phyloP scores from a whole-genome alignment of 2,329 filamentous ascomycete genomes.

The Phyllosticta citribraziliensis region DNA sequence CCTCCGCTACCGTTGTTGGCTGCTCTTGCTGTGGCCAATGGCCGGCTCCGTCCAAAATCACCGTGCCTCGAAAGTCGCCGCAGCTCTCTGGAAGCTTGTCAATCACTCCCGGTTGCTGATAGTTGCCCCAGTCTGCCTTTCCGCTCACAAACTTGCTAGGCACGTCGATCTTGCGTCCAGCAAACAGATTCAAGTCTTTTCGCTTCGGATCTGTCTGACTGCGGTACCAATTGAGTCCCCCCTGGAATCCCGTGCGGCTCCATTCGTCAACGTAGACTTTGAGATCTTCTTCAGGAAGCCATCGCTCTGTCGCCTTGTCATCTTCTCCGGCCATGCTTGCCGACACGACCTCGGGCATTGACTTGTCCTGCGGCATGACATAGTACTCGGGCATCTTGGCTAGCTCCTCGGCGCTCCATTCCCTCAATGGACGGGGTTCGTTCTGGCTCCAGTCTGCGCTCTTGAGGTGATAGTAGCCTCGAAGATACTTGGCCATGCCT shows the following conservation, averaged over 20 bases:
- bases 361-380: slow-evolving; percentile 49
- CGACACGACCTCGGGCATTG: slow-evolving; percentile 51
- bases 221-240: slow-evolving; percentile 58
- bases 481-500: slow-evolving; percentile 50
- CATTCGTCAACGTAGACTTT: slow-evolving; percentile 53
- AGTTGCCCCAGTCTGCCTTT: slow-evolving; percentile 56
- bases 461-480: slow-evolving; percentile 61
- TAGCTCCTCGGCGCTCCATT: slow-evolving; percentile 49
- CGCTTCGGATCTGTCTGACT: slow-evolving; percentile 43
- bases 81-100: slow-evolving; percentile 47
- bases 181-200: slow-evolving; percentile 48
- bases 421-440: slow-evolving; percentile 42
- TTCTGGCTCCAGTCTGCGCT: slow-evolving; percentile 51
- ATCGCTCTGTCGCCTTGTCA: slow-evolving; percentile 34
- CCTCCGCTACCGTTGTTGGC: slow-evolving; percentile 43
- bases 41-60: slow-evolving; percentile 49
- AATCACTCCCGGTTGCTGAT: slow-evolving; percentile 55
- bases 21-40: slow-evolving; percentile 64
- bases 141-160: slow-evolving; percentile 55
- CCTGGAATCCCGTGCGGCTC: slow-evolving; percentile 53
- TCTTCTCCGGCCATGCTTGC: slow-evolving; percentile 47
- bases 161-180: slow-evolving; percentile 51
- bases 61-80: slow-evolving; percentile 43
- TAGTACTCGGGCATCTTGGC: slow-evolving; percentile 58
- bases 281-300: slow-evolving; percentile 51